Percentiles rank a stretch among this genome's conserved stretches.
Conservation (phyloP, 1,139 yeast species). For the Geotrichum restrictum region DNA sequence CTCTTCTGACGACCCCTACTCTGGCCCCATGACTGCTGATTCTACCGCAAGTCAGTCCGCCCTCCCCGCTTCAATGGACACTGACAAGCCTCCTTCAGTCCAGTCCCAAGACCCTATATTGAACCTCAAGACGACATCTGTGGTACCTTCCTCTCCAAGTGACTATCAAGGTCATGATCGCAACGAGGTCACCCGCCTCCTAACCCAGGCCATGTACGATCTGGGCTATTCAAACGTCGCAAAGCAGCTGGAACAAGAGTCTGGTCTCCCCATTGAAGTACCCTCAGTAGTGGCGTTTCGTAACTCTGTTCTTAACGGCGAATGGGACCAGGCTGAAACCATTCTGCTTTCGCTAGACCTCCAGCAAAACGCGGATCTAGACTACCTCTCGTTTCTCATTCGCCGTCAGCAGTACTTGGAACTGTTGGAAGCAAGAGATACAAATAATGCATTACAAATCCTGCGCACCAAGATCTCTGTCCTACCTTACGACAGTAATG, state of each 20-base stretch:
- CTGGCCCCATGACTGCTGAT: slow-evolving; percentile 2
- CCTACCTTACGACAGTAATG: slow-evolving; percentile 27
- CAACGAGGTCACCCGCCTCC: slow-evolving; percentile 47
- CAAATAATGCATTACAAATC: slow-evolving; percentile 43
- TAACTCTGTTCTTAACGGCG: slow-evolving; percentile 42
- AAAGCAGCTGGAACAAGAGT: slow-evolving; percentile 41
- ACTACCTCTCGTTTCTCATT: slow-evolving; percentile 32
- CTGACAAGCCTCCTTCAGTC: not conserved
- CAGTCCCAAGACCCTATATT: too few species aligned
- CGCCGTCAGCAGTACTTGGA: slow-evolving; percentile 39
- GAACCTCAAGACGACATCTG: not conserved
- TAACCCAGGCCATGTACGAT: slow-evolving; percentile 50
- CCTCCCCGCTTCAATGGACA: not conserved
- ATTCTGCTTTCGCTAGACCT: slow-evolving; percentile 37
- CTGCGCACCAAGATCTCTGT: slow-evolving; percentile 42
- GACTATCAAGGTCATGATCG: slow-evolving; percentile 41
- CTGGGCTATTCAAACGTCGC: slow-evolving; percentile 47
- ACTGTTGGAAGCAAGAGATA: slow-evolving; percentile 31
- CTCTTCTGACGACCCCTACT: not conserved
- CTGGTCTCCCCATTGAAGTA: slow-evolving; percentile 41
- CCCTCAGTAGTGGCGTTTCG: slow-evolving; percentile 43
- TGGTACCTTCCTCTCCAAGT: not conserved
- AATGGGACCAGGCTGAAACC: slow-evolving; percentile 43
- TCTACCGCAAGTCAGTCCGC: not conserved
- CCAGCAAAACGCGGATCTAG: slow-evolving; percentile 27